Conservation (phyloP, 805 yeast species). For the Myxozyma melibiosi region DNA sequence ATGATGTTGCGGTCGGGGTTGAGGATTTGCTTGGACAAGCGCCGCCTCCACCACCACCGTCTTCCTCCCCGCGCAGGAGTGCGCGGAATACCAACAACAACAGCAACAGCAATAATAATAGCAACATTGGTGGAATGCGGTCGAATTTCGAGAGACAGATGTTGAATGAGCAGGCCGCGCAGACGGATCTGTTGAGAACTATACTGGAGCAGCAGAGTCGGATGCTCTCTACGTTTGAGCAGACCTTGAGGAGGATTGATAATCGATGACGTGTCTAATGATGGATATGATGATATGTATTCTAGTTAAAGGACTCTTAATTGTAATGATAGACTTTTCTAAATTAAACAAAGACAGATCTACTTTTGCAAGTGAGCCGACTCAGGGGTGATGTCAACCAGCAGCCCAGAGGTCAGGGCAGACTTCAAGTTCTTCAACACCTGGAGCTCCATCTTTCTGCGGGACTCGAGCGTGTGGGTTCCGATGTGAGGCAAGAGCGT, state of each 20-base stretch:
- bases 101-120: background rate
- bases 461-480: conserved; percentile 73
- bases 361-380: conserved; percentile 13
- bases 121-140: no score
- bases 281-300: background rate
- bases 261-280: background rate
- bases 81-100: no score
- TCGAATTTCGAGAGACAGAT: conserved; percentile 24
- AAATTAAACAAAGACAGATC: background rate
- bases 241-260: conserved; percentile 17
- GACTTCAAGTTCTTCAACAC: conserved; percentile 66
- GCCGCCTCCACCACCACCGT: background rate
- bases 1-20: background rate
- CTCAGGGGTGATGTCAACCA: conserved; percentile 40
- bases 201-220: conserved; percentile 25
- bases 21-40: background rate
- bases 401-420: conserved; percentile 66
- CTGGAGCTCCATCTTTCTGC: conserved; percentile 75
- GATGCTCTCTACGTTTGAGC: conserved; percentile 28
- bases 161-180: conserved; percentile 25
- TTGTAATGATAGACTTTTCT: background rate
- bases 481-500: conserved; percentile 88
- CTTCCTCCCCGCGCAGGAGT: no score
- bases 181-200: conserved; percentile 24
- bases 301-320: no score